A percentile compares a stretch with the other conserved stretches of the same genome.
Conservation (phyloP, 78 protist genomes). For the Dictyostelium intermedium region DNA sequence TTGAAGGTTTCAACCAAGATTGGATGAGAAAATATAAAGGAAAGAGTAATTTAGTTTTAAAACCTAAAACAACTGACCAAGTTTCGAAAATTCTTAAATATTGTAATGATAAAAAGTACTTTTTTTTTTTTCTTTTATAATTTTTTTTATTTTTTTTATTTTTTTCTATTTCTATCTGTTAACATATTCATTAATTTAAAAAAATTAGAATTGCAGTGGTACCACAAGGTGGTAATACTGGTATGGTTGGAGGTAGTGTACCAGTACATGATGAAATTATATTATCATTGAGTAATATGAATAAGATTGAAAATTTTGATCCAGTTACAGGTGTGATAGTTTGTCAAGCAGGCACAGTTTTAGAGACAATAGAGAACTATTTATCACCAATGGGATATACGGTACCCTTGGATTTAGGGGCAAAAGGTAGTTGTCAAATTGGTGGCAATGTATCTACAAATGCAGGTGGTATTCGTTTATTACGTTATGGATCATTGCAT, state of each 20-base stretch:
- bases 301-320: slow-evolving; percentile 56
- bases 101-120: slow-evolving; percentile 69
- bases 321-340: slow-evolving; percentile 69
- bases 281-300: slow-evolving; percentile 82
- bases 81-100: slow-evolving; percentile 74
- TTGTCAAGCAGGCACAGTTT: slow-evolving; percentile 92
- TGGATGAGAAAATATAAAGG: slow-evolving; percentile 86
- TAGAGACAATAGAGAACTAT: slow-evolving; percentile 79
- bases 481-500: slow-evolving; percentile 95
- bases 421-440: slow-evolving; percentile 95
- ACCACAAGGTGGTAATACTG: slow-evolving; percentile 99
- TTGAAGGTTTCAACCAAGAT: slow-evolving; percentile 69
- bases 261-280: slow-evolving; percentile 95
- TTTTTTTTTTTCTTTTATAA: background rate
- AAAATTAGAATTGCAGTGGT: slow-evolving; percentile 86
- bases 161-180: too few relatives aligned
- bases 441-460: slow-evolving; percentile 97
- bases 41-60: slow-evolving; percentile 22
- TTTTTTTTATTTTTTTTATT: background rate
- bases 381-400: slow-evolving; percentile 78
- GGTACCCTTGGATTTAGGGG: slow-evolving; percentile 96
- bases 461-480: slow-evolving; percentile 96
- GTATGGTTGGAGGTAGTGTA: slow-evolving; percentile 93
- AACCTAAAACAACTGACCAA: slow-evolving; percentile 85
- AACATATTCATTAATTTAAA: too few relatives aligned